Base-by-base conservation (phyloP, 306 rosid species). In the Sechiopsis laciniata region DNA sequence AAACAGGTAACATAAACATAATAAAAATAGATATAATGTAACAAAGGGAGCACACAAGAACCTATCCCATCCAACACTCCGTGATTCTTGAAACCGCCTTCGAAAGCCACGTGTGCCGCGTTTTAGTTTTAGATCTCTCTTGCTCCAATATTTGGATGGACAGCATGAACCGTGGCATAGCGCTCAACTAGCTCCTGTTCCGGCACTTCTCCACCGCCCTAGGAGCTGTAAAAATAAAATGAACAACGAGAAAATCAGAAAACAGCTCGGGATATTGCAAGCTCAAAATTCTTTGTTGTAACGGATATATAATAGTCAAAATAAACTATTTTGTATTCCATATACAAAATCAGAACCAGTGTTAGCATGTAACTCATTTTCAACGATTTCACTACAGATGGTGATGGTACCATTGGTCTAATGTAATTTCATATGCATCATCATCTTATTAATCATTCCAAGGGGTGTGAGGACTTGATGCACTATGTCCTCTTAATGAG, bases 151-250 rank as follows among this genome's bases (percentile, higher is more conserved):
- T 58, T 64, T 70, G 72, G 83, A 79, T 51, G 88, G 80, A 79
- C 74, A 72, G 82, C 51, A 51, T 81, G 48, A 68, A 54, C 53
- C 61, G 26, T 32, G 71, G 55, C 40, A 59, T 50, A 56, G 58
- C 19, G 75, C 50, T 14, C 48, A 64, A 78, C 83, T 88, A 90
- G 80, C 76, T 91, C 80, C 87, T 84, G 83, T 79, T 87, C 80
- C 80, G 81, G 73, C 87, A 75, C 84, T 87, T 91, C 72, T 87
- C 95, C 81, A 88, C 83, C 66, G 89, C 92, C 84, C 90, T 82
- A 55, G 97, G 97, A 78, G 97, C 95, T 88, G 92, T 76, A 58
- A 55, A 81, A 57, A 20, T 61, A 48, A 70, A 70, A 15, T 54
- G 17, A 59, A 35, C 29, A 48, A 22, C 26, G 53, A 17, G 40